A percentile compares a stretch with the other conserved stretches of the same genome.
These are phyloP conservation scores for Lupinus albus DNA, from an alignment of 306 rosid genomes.

Conservation along the genomic window DNA sequence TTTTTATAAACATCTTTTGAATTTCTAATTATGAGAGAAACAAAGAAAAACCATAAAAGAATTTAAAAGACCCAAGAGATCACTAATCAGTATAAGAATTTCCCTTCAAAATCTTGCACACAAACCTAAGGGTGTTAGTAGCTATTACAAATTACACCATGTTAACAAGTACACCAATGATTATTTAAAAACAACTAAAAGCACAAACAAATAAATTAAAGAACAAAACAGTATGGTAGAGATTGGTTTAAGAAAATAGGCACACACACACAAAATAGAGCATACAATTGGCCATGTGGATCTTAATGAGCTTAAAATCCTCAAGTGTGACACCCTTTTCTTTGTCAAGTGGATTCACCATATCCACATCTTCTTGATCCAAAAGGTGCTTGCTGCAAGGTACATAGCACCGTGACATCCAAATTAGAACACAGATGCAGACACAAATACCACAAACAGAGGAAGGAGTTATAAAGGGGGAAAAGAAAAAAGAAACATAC, in stretches of 20 bases:
- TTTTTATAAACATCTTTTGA: background rate
- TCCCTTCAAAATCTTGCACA: slow-evolving; percentile 27
- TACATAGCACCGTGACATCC: slow-evolving; percentile 23
- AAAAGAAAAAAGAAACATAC: slow-evolving; percentile 47
- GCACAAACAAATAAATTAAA: background rate
- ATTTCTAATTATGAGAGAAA: slow-evolving; percentile 3
- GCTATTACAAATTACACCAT: slow-evolving; percentile 18
- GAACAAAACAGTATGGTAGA: slow-evolving; percentile 5
- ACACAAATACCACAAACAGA: background rate
- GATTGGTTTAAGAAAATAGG: background rate
- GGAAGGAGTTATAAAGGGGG: background rate
- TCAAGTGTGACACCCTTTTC: slow-evolving; percentile 85
- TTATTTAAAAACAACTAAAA: background rate
- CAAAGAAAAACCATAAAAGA: slow-evolving; percentile 30
- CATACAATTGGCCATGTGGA: slow-evolving; percentile 86
- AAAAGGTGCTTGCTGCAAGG: slow-evolving; percentile 69
- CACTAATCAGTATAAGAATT: slow-evolving; percentile 5
- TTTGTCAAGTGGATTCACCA: slow-evolving; percentile 71
- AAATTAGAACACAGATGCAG: slow-evolving; percentile 32
- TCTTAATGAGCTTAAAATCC: slow-evolving; percentile 92
- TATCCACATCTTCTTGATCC: slow-evolving; percentile 93
- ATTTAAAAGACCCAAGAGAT: background rate
- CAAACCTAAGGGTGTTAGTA: slow-evolving; percentile 16
- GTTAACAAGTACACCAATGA: slow-evolving; percentile 5
- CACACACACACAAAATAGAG: background rate